Base-by-base conservation (phyloP, 1,284 basidiomycete species). In the Kalmanozyma brasiliensis region DNA sequence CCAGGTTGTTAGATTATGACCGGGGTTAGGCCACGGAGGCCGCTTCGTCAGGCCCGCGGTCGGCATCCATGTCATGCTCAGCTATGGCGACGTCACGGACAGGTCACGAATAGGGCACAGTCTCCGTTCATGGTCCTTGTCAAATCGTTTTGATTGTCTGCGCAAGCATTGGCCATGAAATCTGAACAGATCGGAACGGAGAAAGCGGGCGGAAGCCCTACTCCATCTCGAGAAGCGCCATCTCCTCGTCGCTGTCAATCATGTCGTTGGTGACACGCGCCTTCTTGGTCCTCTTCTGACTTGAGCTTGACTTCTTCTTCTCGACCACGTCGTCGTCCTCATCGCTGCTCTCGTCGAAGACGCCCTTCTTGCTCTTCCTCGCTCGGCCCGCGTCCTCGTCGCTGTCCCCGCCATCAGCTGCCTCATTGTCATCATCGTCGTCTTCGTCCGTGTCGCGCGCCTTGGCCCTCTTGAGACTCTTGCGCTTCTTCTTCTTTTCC, bases 221-320 rank as follows among this genome's bases (percentile, higher is more conserved):
- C 26, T 63, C 65, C 59, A 68, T 62, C 17, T 62, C 60, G 10
- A 70, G 52, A 30, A 74, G 44, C 29, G 55, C 65, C 71, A 76
- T 73, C 66, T 78, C 76, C 51, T 78, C 76, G 43, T 78, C 76
- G 22, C 68, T 73, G 32, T 79, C 75, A 48, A 79, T 79, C 23
- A 73, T 65, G 37, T 76, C 77, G 52, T 75, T 73, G 37, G 60
- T 69, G 16, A 56, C 60, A 8, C 49, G 47, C 6, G 53, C 52
- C 58, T 64, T 67, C 47, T 72, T 67, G 7, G 68, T 66, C 35
- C 60, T 55, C 52, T 59, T 62, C 32, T 46, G 40, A 1, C 14
- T n/a, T 11, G 35, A 36, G 37, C 44, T 57, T 20, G 52, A 52
- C 48, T 47, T 46, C 17, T 40, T 46, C 10, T 49, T 37, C 9